Base-by-base conservation (phyloP, 805 yeast species). In the Brettanomyces bruxellensis region DNA sequence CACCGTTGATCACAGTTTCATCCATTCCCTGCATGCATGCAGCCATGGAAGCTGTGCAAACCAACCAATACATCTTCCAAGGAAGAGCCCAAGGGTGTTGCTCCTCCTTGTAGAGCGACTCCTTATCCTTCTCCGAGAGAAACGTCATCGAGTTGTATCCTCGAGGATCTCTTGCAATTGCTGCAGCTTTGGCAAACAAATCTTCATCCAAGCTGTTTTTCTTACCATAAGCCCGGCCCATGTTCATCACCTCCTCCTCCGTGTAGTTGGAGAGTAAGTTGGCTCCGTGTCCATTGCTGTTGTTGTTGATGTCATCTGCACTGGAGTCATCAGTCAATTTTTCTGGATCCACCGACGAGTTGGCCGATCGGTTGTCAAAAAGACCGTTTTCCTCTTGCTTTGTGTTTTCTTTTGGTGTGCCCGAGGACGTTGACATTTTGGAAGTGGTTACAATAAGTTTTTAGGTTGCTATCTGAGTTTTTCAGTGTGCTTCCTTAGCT, bases 21-120 rank as follows among this genome's bases (percentile, higher is more conserved):
- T 83, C 89, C 81, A 83, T 82, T 61, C 90, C 89, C 61, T 82
- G 88, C 38, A 82, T 83, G 22, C 85, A 85, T 22, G 89, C 90
- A 45, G 86, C 83, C 76, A 82, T 72, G 1, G 88, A 81, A n/a
- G 83, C 79, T 52, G 81, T 73, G 12, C 79, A 71, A 46, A 83
- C 77, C 47, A 82, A 76, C 49, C 68, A 76, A 50, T 75, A 60
- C 54, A 83, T 66, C 48, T 71, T 76, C 8, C 55, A 51, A 23
- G 67, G 79, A 25, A 75, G 45, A 37, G 60, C 61, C 78, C 73
- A 76, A 14, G 73, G 75, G 40, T 70, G 72, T 30, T 68, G 61
- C 25, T 55, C 56, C 49, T 75, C 89, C 44, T 61, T 60, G 51
- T 73, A 60, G 34, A 81, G 66, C 0, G 69, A 72, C 25, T 63